Conservation (phyloP, 2,329 filamentous ascomycete species). For the Neocucurbitaria cava region DNA sequence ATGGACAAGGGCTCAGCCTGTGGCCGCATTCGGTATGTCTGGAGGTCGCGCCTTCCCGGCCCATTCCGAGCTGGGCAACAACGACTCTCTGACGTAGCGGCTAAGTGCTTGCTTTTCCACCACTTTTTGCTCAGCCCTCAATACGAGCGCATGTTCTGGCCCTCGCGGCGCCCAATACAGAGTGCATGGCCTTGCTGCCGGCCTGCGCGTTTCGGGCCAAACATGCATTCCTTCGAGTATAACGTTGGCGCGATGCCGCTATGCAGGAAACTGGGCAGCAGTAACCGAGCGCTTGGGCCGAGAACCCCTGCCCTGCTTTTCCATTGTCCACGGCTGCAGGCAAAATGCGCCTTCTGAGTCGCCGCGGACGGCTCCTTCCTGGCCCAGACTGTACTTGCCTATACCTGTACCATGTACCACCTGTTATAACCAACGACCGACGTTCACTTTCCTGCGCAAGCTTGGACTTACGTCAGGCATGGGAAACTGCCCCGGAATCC, state of each 20-base stretch:
- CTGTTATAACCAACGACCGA: slow-evolving; percentile 8
- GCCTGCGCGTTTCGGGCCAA: slow-evolving; percentile 5
- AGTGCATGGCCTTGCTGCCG: slow-evolving; percentile 2
- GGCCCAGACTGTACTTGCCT: background rate
- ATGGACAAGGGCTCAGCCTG: background rate
- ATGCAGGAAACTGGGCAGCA: slow-evolving; percentile 21
- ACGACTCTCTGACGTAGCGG: slow-evolving; percentile 19
- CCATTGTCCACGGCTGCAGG: slow-evolving; percentile 17
- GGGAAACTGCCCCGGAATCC: slow-evolving; percentile 26
- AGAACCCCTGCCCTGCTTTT: slow-evolving; percentile 4
- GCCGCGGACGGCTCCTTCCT: background rate
- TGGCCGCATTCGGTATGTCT: slow-evolving; percentile 12
- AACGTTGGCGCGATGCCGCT: slow-evolving; percentile 9
- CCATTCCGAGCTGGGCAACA: slow-evolving; percentile 13
- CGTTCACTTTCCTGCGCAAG: slow-evolving; percentile 1
- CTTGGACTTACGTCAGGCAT: slow-evolving; percentile 25
- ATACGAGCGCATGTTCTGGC: slow-evolving; percentile 13
- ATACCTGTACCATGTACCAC: background rate
- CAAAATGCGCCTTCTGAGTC: slow-evolving; percentile 12
- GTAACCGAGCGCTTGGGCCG: slow-evolving; percentile 23
- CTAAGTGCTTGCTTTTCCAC: slow-evolving; percentile 8
- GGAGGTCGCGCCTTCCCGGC: slow-evolving; percentile 15
- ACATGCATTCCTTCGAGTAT: slow-evolving; percentile 11
- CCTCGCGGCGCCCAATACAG: background rate
- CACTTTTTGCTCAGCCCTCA: slow-evolving; percentile 1